Evolutionary conservation across 805 yeast species (phyloP).

Genomic region (Metschnikowia colocasiae): DNA sequence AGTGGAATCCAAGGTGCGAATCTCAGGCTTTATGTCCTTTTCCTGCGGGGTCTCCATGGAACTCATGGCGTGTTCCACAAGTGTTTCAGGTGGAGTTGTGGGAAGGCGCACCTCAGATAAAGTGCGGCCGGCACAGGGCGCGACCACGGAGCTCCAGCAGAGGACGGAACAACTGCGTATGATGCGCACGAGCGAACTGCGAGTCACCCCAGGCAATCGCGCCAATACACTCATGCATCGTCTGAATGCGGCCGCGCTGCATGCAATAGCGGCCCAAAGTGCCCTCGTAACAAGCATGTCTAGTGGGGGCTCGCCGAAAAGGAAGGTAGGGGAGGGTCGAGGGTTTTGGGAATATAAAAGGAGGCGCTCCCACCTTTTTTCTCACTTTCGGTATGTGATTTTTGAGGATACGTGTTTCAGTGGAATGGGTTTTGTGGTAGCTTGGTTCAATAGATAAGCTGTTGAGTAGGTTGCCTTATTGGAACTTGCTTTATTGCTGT

Average conservation of each 20-base stretch:
- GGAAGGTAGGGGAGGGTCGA: too few relatives aligned
- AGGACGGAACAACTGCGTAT: background rate
- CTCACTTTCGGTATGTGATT: too few relatives aligned
- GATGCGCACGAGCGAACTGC: slow-evolving; percentile 1
- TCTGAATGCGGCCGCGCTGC: background rate
- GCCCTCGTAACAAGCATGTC: background rate
- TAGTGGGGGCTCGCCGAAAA: too few relatives aligned
- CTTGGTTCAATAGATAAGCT: too few relatives aligned
- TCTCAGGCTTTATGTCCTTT: background rate
- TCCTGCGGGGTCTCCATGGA: slow-evolving; percentile 1
- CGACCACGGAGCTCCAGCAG: slow-evolving; percentile 4
- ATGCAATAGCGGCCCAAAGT: background rate
- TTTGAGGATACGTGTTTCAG: too few relatives aligned
- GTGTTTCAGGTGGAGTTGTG: slow-evolving; percentile 2
- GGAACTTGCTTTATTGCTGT: too few relatives aligned
- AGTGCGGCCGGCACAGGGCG: slow-evolving; percentile 5
- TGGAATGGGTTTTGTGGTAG: too few relatives aligned
- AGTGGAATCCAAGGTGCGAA: background rate
- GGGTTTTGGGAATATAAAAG: too few relatives aligned
- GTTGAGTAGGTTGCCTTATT: too few relatives aligned
- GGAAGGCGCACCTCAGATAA: slow-evolving; percentile 3
- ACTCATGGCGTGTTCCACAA: slow-evolving; percentile 3
- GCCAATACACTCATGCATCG: background rate
- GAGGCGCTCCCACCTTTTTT: too few relatives aligned
- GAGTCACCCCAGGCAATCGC: background rate